Base-by-base conservation (phyloP, 495 filamentous ascomycete species). In the Penicillium mononematosum region DNA sequence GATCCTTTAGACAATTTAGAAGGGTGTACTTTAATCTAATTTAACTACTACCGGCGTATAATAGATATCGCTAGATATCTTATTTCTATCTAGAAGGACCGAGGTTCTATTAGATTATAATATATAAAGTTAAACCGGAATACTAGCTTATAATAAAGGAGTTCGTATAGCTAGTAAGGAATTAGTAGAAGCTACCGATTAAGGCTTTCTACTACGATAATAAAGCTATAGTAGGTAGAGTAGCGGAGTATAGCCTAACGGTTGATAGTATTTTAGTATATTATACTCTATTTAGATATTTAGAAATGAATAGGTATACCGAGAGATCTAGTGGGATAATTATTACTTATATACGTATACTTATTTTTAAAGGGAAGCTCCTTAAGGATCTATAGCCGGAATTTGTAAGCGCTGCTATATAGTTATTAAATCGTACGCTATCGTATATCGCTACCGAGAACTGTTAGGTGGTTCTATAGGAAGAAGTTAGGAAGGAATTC, bases 131-230 rank as follows among this genome's bases (percentile, higher is more conserved):
- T 0, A 50, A 50, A 10, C n/a, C 29, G 24, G n/a, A 50, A 25
- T 50, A 6, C 11, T n/a, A 50, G 8, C 1, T 24, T 16, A 9
- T 9, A 0, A 50, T 50, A 16, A 50, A 20, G 0, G 6, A 50
- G 19, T 50, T 39, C 12, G 12, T 50, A 5, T 0, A 22, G 12
- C 9, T 50, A 50, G 20, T 4, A 20, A 50, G 11, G 5, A 50
- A 50, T 25, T 27, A 36, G 19, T 50, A 14, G 9, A 50, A 50
- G 4, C 20, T 50, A 39, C 47, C 8, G 0, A 50, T 50, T 14
- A 50, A 50, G 5, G 32, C 20, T 3, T 50, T 50, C 5, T 3
- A 50, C 38, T 50, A 50, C 38, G 10, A 50, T 36, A 50, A 50
- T 50, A 34, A 50, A 25, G 0, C 4, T 2, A 1, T 10, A 14